These are phyloP conservation scores for Fonsecaea pugnacius DNA, from an alignment of 2,329 filamentous ascomycete genomes.

Conservation along the genomic window DNA sequence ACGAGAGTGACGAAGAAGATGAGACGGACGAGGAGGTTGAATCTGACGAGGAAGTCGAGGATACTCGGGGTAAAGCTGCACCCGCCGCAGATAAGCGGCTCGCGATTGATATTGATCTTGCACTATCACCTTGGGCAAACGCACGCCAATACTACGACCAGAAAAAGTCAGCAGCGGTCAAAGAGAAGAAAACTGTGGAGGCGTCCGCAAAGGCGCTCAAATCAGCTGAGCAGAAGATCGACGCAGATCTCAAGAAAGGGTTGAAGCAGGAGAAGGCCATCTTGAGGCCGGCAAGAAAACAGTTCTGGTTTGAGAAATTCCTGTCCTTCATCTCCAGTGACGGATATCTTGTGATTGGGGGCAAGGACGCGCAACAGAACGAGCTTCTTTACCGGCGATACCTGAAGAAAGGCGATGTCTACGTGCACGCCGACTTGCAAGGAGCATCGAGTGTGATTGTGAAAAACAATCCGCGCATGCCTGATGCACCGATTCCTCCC, in stretches of 20 bases:
- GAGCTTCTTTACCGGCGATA: constrained; percentile 89
- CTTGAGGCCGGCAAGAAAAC: constrained; percentile 78
- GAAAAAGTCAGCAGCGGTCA: constrained; percentile 78
- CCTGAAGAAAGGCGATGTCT: constrained; percentile 85
- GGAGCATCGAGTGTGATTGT: constrained; percentile 85
- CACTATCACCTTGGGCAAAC: constrained; percentile 82
- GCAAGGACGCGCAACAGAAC: constrained; percentile 85
- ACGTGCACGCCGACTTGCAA: constrained; percentile 85
- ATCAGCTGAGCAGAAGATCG: constrained; percentile 86
- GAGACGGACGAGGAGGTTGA: constrained; percentile 57
- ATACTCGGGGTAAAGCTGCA: constrained; percentile 31
- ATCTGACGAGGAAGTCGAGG: constrained; percentile 39
- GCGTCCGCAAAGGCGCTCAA: constrained; percentile 83
- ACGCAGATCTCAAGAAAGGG: constrained; percentile 80
- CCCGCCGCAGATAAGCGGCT: constrained; percentile 53
- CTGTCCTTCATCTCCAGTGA: constrained; percentile 94
- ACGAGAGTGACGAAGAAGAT: constrained; percentile 62
- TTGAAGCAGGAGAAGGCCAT: constrained; percentile 91
- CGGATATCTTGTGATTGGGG: constrained; percentile 87
- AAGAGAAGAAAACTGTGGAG: constrained; percentile 82
- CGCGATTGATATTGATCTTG: constrained; percentile 81
- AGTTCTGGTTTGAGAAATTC: constrained; percentile 98
- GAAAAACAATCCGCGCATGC: constrained; percentile 78
- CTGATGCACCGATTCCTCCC: constrained; percentile 86
- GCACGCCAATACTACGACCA: constrained; percentile 91